Conservation (phyloP, 2,329 filamentous ascomycete genomes). For the Cladosporium oxysporum region DNA sequence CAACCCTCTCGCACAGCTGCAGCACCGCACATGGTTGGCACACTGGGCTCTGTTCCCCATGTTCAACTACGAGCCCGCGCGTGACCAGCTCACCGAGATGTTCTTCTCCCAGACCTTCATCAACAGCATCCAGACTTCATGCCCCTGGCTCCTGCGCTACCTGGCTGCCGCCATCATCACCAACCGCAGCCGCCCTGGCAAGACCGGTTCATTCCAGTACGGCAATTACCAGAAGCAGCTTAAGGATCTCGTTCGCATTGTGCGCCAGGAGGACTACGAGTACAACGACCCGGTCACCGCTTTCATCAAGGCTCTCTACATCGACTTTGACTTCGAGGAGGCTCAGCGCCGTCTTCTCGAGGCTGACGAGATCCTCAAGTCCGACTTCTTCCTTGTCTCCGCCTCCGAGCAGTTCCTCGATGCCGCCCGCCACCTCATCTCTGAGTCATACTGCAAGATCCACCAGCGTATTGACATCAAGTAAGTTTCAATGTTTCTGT, state of each 20-base stretch:
- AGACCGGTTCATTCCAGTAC: conserved; percentile 87
- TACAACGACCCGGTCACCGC: conserved; percentile 95
- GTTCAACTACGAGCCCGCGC: conserved; percentile 93
- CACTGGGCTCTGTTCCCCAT: conserved; percentile 99
- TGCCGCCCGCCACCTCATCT: conserved; percentile 92
- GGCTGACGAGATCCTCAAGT: conserved; percentile 86
- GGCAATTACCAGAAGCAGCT: conserved; percentile 98
- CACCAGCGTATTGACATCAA: conserved; percentile 98
- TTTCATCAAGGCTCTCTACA: conserved; percentile 93
- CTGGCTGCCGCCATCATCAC: conserved; percentile 93
- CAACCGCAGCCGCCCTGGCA: conserved; percentile 72
- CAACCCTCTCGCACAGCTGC: conserved; percentile 92
- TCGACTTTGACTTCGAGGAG: conserved; percentile 97
- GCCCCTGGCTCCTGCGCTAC: conserved; percentile 95
- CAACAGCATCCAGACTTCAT: conserved; percentile 98
- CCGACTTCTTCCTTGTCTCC: conserved; percentile 92
- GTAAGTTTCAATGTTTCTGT: conserved; percentile 45
- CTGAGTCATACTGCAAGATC: conserved; percentile 99
- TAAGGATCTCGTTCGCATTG: conserved; percentile 93
- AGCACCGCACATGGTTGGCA: conserved; percentile 94
- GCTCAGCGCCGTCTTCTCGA: conserved; percentile 83
- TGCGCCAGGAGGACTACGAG: conserved; percentile 96
- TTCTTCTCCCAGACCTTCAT: conserved; percentile 98
- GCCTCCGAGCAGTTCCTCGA: conserved; percentile 89
- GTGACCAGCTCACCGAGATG: conserved; percentile 88